These are phyloP conservation scores for Taphrina flavorubra DNA, from an alignment of 1,139 yeast species.

Conservation along the genomic window DNA sequence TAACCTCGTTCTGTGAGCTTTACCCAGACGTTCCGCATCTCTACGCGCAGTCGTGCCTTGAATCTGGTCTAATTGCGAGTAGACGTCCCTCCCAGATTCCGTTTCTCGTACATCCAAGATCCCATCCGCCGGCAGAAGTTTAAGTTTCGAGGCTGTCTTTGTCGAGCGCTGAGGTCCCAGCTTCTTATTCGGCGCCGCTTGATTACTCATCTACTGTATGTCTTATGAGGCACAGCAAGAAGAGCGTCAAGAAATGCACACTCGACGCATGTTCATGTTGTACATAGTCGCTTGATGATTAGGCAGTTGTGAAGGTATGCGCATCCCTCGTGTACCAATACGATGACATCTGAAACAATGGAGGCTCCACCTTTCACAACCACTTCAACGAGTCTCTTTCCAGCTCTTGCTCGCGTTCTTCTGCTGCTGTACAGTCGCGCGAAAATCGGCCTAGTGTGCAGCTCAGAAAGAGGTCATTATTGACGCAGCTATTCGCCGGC, in stretches of 20 bases:
- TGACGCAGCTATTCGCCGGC: too few species aligned
- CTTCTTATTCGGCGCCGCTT: conserved; percentile 32
- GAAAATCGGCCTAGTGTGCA: too few species aligned
- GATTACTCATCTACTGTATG: conserved; percentile 1
- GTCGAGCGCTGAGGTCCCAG: conserved; percentile 68
- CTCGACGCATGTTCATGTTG: background rate
- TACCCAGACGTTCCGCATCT: conserved; percentile 92
- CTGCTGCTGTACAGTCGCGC: too few species aligned
- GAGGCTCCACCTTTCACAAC: background rate
- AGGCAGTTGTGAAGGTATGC: background rate
- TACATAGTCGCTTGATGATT: background rate
- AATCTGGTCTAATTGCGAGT: conserved; percentile 56
- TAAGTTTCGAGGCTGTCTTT: conserved; percentile 71
- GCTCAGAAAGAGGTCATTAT: too few species aligned
- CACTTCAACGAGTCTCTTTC: background rate
- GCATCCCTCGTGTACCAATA: background rate
- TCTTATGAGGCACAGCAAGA: too few species aligned
- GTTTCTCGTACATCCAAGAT: conserved; percentile 43
- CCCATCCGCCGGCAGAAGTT: conserved; percentile 57
- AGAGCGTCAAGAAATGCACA: background rate
- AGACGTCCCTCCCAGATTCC: conserved; percentile 44
- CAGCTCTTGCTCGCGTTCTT: too few species aligned
- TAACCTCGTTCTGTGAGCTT: conserved; percentile 69
- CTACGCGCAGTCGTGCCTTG: conserved; percentile 90
- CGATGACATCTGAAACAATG: conserved; percentile 9